phyloP scores from a whole-genome alignment of 1,139 yeast genomes.

The Yamadazyma songkhlaensis region DNA sequence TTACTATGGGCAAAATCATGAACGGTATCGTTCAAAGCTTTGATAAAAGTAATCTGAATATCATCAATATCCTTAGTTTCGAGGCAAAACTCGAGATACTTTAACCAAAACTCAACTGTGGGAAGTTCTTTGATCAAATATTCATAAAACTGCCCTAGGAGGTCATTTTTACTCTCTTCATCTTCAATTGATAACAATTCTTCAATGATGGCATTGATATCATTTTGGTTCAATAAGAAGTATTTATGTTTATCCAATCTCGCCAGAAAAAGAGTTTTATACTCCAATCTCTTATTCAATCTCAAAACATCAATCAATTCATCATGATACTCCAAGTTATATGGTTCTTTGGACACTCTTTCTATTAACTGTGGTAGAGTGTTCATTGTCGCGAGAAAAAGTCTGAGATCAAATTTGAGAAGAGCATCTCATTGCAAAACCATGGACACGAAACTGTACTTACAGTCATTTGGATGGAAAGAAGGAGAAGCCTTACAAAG shows the following conservation, averaged over 20 bases:
- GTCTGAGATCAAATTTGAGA: too few relatives aligned
- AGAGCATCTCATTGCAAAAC: conserved; percentile 2
- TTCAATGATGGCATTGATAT: conserved; percentile 25
- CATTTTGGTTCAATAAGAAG: conserved; percentile 20
- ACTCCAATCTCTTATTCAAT: conserved; percentile 7
- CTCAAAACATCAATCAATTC: conserved; percentile 17
- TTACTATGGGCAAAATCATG: conserved; percentile 35
- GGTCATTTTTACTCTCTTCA: too few relatives aligned
- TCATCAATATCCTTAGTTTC: conserved; percentile 6
- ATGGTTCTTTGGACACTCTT: conserved; percentile 15
- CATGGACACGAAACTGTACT: conserved; percentile 76
- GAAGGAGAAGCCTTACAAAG: conserved; percentile 80
- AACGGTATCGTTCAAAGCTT: conserved; percentile 26
- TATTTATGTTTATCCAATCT: conserved; percentile 19
- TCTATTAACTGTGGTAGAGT: conserved; percentile 5
- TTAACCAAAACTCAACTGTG: conserved; percentile 19
- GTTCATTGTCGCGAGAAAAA: conserved; percentile 1
- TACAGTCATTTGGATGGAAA: conserved; percentile 83
- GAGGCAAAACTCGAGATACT: conserved; percentile 15
- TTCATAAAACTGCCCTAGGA: conserved; percentile 21
- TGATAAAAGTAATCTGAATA: conserved; percentile 15
- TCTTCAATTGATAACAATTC: conserved; percentile 20
- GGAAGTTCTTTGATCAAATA: conserved; percentile 18
- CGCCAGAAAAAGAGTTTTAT: conserved; percentile 14
- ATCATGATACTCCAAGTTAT: conserved; percentile 17